Evolutionary conservation across 495 filamentous ascomycete species (phyloP), one percentile per base, ranked within the genome.

Genomic region (Podospora tetraspora): DNA sequence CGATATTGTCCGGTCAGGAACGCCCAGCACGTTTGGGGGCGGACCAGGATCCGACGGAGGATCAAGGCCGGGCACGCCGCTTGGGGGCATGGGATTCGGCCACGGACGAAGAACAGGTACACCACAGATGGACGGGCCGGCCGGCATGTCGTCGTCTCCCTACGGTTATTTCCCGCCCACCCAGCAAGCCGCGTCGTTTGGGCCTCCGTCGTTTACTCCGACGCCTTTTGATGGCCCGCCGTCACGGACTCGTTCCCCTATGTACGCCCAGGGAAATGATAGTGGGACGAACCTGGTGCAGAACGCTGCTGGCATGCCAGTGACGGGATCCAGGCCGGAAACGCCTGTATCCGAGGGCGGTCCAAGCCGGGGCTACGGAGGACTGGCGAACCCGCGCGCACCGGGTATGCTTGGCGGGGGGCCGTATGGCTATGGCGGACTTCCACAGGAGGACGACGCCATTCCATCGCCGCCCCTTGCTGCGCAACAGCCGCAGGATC

Each of bases 1-100:
- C n/a, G 90, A 93, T 62, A 82, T 87, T 6, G 82, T 89, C 60
- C 85, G 91, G 22, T 87, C 89, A 1, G 86, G 87, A 10, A 92
- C 91, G 0, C 89, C 90, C 0, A 83, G 87, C 52, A 87, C 83
- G 27, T 79, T 81, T 30, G 79, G 71, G 63, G 78, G 76, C n/a
- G 78, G 77, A 13, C 67, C 68, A 12, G 78, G 79, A 11, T 64
- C 73, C 5, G 59, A 63, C 60, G 27, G 63, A n/a, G 65, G 65
- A 13, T 83, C 81, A 2, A 71, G 81, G 25, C 77, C 81, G 0
- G 81, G 74, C 30, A 83, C 80, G 8, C 82, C 82, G 7, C 69
- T 75, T 13, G 77, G 78, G 3, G 77, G 77, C 6, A 76, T 78
- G 77, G 76, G 76, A 22, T 78, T 77, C 22, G 65, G 69, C 29